Base-by-base conservation (phyloP, 257 asterid species). In the Ballota nigra region DNA sequence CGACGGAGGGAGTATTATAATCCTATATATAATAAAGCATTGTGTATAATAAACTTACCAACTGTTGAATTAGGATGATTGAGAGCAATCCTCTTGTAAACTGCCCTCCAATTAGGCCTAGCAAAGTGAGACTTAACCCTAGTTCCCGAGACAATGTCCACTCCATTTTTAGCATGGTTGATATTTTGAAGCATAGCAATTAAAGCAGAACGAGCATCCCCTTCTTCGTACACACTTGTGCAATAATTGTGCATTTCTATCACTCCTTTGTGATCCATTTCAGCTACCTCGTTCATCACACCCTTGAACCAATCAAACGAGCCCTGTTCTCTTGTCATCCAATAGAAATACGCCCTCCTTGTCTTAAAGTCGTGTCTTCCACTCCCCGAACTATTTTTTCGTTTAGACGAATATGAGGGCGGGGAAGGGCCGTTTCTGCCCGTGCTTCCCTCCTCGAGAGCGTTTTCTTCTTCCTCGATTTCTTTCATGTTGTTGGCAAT, bases 221-320 rank as follows among this genome's bases (percentile, higher is more conserved):
- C 96, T 75, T 92, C 96, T 59, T 89, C 96, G 40, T 89, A 88
- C 15, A 92, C 96, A 82, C 98, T 89, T 0, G 97, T 89, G 75
- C 97, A 92, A 58, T 92, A 92, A 64, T 92, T 92, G 71, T 92
- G 96, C 97, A 92, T 89, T 68, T 92, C 97, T 10, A 92, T 92
- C 1, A 92, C 92, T 12, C 85, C 86, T 24, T 82, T 84, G 5
- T 76, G 81, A 40, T 92, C 96, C 87, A 83, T 86, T 75, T 89
- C 97, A 1, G 93, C 96, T 2, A 80, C 93, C 74, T 92, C 96
- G 22, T 92, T 81, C 97, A 92, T 92, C 47, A 92, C 91, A 4
- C 93, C 96, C 68, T 89, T 92, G 53, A 92, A 92, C 97, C 97
- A 92, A 16, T 89, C 96, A 31, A 89, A 92, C 0, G 97, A 87